Base-by-base conservation (phyloP, 208 protist species). In the Crithidia thermophila region DNA sequence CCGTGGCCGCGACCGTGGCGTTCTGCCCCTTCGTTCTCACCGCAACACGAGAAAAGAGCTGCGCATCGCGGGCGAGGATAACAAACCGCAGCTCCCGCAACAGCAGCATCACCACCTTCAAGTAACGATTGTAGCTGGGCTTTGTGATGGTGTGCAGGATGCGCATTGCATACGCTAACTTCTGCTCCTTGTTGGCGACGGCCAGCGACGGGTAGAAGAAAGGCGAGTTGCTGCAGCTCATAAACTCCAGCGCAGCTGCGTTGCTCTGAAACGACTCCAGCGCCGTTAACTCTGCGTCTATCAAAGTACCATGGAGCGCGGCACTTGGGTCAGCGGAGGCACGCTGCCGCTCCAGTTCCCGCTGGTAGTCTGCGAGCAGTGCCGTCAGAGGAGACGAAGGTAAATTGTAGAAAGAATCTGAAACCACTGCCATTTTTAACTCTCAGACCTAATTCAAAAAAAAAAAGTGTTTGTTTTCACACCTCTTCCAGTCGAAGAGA, bases 41-140 rank as follows among this genome's bases (percentile, higher is more conserved):
- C 23, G 0, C 1, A 4, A 30, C 7, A 14, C 23, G 21, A 4
- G 31, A 36, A n/a, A 59, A 59, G 52, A 25, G n/a, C 37, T 47
- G 5, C 25, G 55, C 65, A 28, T 63, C 53, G 16, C 7, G 16
- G 1, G n/a, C 20, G 13, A 71, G 25, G 36, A 71, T 28, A 2
- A n/a, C 31, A 25, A 62, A 71, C 14, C 65, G 65, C 11, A 71
- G 25, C 65, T 63, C 65, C 4, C 53, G 23, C 18, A 71, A 36
- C 33, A 71, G 65, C 43, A 71, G 36, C 40, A 63, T 43, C 11
- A 71, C 3, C 53, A 63, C 36, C 34, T 71, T 71, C 28, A 50
- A 5, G 28, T 57, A 43, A 0, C 65, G 52, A 9, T 37, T n/a
- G 55, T 71, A 63, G 23, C 43, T 39, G 14, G 42, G 42, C 1